A percentile compares a stretch with the other conserved stretches of the same genome.
These are phyloP conservation scores for Pleoardoris graminearum DNA, from an alignment of 2,329 filamentous ascomycete species.

Conservation along the genomic window DNA sequence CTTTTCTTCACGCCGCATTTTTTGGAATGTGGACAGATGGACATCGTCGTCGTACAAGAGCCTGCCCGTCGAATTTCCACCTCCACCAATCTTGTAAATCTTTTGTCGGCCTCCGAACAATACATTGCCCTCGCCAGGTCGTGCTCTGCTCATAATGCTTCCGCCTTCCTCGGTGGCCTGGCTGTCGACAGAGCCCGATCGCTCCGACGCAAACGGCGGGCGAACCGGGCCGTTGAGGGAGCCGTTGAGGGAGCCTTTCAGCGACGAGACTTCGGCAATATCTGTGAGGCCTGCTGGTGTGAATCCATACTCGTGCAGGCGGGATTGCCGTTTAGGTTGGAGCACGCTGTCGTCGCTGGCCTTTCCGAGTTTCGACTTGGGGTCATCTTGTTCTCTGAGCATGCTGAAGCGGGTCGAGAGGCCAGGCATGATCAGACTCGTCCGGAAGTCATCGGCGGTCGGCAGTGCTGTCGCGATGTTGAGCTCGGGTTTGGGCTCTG, in stretches of 20 bases:
- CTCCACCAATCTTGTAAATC: slow-evolving; percentile 77
- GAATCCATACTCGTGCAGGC: slow-evolving; percentile 72
- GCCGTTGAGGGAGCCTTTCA: slow-evolving; percentile 48
- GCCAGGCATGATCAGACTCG: slow-evolving; percentile 93
- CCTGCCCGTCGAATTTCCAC: slow-evolving; percentile 48
- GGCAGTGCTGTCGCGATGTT: slow-evolving; percentile 77
- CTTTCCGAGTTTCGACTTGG: slow-evolving; percentile 84
- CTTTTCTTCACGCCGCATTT: slow-evolving; percentile 61
- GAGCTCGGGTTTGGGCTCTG: slow-evolving; percentile 65
- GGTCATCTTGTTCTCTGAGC: slow-evolving; percentile 92
- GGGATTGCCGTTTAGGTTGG: slow-evolving; percentile 78
- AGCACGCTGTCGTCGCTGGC: slow-evolving; percentile 94
- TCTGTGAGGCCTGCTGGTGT: slow-evolving; percentile 67
- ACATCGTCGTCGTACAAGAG: slow-evolving; percentile 85
- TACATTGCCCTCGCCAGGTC: slow-evolving; percentile 86
- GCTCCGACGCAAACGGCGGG: slow-evolving; percentile 62
- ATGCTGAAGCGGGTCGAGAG: slow-evolving; percentile 96
- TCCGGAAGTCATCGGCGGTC: slow-evolving; percentile 85
- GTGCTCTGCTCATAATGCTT: slow-evolving; percentile 81
- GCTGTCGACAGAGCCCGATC: slow-evolving; percentile 67
- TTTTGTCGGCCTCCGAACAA: slow-evolving; percentile 96
- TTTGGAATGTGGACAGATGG: slow-evolving; percentile 79
- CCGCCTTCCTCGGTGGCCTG: slow-evolving; percentile 69
- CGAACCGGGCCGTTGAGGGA: slow-evolving; percentile 40
- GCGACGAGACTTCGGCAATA: slow-evolving; percentile 88